Evolutionary conservation across 1,139 yeast species (phyloP).

Genomic region (Candida pseudocylindracea): DNA sequence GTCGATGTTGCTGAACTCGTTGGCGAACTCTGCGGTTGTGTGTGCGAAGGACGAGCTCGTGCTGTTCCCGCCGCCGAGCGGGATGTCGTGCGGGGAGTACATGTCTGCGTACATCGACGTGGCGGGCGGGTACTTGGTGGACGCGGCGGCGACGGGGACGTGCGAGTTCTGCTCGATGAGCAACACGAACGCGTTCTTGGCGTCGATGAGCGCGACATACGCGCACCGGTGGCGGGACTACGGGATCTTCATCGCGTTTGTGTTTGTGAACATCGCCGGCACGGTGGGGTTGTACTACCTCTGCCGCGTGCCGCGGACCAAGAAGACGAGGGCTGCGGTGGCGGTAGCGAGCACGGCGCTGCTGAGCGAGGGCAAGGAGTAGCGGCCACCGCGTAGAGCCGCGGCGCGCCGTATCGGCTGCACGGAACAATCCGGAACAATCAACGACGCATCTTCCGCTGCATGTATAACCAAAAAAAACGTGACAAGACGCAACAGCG

Average conservation of each 20-base stretch:
- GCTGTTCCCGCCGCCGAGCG: slow-evolving; percentile 8
- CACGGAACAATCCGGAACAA: too few relatives aligned
- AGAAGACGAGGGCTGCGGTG: too few relatives aligned
- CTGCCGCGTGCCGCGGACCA: slow-evolving; percentile 8
- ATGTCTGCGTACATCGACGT: slow-evolving; percentile 18
- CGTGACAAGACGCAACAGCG: too few relatives aligned
- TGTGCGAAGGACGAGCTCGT: background rate
- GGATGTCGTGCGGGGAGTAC: slow-evolving; percentile 59
- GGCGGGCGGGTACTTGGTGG: slow-evolving; percentile 27
- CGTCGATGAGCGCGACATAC: slow-evolving; percentile 16
- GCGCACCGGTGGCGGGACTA: slow-evolving; percentile 44
- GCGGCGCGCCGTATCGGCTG: too few relatives aligned
- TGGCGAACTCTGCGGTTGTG: background rate
- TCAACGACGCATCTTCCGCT: too few relatives aligned
- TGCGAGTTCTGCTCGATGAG: slow-evolving; percentile 30
- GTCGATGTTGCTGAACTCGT: background rate
- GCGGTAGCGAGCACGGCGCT: too few relatives aligned
- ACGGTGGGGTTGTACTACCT: slow-evolving; percentile 8
- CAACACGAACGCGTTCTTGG: slow-evolving; percentile 27
- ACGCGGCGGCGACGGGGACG: slow-evolving; percentile 15
- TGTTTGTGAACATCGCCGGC: slow-evolving; percentile 6
- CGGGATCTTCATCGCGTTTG: slow-evolving; percentile 22
- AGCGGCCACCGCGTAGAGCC: too few relatives aligned
- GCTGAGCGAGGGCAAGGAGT: too few relatives aligned
- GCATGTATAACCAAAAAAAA: too few relatives aligned